phyloP scores from a whole-genome alignment of 495 filamentous ascomycete species.

The Collariella sp. region DNA sequence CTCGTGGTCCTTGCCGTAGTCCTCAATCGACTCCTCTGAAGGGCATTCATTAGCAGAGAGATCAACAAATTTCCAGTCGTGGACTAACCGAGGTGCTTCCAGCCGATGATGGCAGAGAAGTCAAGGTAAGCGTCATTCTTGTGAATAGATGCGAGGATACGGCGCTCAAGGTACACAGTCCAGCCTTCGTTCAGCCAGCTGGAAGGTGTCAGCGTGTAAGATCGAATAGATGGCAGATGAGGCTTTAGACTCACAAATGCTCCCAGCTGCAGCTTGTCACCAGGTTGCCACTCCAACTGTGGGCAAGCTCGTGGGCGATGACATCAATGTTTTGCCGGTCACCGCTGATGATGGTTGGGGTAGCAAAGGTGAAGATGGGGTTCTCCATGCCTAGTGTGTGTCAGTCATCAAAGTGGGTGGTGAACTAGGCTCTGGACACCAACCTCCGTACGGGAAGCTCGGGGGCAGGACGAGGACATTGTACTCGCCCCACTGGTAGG shows the following conservation, averaged over 20 bases:
- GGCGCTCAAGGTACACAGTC: constrained; percentile 87
- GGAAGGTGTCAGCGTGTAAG: constrained; percentile 10
- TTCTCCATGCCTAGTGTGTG: constrained; percentile 74
- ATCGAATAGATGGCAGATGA: not conserved
- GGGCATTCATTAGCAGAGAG: not conserved
- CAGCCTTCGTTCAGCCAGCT: constrained; percentile 93
- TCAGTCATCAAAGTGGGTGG: not conserved
- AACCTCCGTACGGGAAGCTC: constrained; percentile 72
- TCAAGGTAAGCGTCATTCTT: constrained; percentile 70
- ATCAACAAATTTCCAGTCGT: not conserved
- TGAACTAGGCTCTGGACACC: not conserved
- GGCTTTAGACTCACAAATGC: constrained; percentile 54
- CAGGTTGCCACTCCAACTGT: constrained; percentile 90
- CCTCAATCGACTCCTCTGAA: constrained; percentile 60
- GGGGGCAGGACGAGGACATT: constrained; percentile 87
- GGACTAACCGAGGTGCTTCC: constrained; percentile 48
- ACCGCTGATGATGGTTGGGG: constrained; percentile 82
- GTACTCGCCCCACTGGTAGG: constrained; percentile 89
- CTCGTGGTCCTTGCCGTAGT: constrained; percentile 72
- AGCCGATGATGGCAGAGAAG: constrained; percentile 87
- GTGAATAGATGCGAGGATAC: constrained; percentile 59
- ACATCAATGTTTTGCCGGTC: constrained; percentile 93
- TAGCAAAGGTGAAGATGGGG: constrained; percentile 87
- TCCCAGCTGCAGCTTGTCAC: constrained; percentile 90
- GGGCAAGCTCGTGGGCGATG: constrained; percentile 88